A percentile compares a stretch with the other conserved stretches of the same genome.
phyloP scores from a whole-genome alignment of 768 basidiomycete species.

The Lactifluus rugatus region DNA sequence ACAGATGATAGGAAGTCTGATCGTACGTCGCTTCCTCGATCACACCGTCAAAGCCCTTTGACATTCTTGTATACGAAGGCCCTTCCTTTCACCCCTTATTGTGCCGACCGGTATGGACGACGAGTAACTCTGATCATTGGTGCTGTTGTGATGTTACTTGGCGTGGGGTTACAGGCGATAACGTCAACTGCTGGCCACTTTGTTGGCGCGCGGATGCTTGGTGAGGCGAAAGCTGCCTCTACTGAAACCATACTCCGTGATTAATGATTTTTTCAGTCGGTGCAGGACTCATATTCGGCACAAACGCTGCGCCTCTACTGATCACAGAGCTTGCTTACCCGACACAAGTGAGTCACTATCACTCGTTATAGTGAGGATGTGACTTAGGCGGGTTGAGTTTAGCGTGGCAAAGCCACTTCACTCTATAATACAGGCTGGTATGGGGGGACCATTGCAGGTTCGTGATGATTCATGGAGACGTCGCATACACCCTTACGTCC shows the following conservation, averaged over 20 bases:
- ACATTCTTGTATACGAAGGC: constrained; percentile 28
- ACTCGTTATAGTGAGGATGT: neutral
- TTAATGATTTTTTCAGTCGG: constrained; percentile 37
- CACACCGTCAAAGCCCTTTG: neutral
- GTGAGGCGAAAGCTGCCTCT: constrained; percentile 27
- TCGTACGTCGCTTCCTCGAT: constrained; percentile 26
- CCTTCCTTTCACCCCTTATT: constrained; percentile 51
- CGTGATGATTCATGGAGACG: constrained; percentile 26
- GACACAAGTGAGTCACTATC: constrained; percentile 39
- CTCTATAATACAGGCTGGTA: constrained; percentile 72
- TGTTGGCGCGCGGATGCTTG: constrained; percentile 46
- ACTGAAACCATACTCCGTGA: neutral
- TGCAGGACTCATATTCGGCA: constrained; percentile 49
- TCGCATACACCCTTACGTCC: neutral
- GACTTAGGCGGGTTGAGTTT: constrained; percentile 23
- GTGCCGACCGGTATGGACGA: constrained; percentile 55
- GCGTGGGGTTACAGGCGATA: constrained; percentile 46
- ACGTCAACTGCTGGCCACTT: constrained; percentile 41
- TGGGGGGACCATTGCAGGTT: constrained; percentile 54
- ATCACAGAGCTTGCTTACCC: constrained; percentile 63
- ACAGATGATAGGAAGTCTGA: constrained; percentile 48
- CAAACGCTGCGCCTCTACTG: constrained; percentile 53
- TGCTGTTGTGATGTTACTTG: constrained; percentile 52
- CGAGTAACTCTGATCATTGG: constrained; percentile 51
- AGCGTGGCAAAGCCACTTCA: constrained; percentile 48